Percentiles rank a stretch among this genome's conserved stretches.
Evolutionary conservation across 768 basidiomycete genomes (phyloP).

Genomic region (Phanerodontia chrysosporium): DNA sequence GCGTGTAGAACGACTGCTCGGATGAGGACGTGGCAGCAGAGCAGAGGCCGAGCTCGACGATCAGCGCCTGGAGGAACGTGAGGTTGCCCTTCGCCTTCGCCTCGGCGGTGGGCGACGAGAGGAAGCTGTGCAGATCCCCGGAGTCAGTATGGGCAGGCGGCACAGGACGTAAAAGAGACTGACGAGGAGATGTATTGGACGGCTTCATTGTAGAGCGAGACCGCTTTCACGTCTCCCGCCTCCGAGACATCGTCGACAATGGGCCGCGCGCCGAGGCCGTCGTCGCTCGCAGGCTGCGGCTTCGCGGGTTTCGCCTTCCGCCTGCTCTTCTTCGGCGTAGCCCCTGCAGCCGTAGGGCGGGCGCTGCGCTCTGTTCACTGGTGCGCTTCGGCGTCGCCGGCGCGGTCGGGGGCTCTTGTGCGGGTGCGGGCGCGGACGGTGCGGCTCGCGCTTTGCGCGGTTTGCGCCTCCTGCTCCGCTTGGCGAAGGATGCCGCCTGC

Average conservation of each 20-base stretch:
- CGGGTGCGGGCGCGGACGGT: neutral
- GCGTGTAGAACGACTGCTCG: slow-evolving; percentile 32
- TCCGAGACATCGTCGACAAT: slow-evolving; percentile 52
- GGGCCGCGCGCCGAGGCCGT: slow-evolving; percentile 34
- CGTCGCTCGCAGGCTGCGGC: neutral
- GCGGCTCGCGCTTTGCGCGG: neutral
- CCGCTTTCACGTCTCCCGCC: slow-evolving; percentile 33
- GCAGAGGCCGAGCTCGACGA: slow-evolving; percentile 67
- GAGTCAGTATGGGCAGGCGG: neutral
- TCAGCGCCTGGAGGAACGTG: slow-evolving; percentile 65
- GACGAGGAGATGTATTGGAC: slow-evolving; percentile 58
- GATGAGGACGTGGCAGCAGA: slow-evolving; percentile 11
- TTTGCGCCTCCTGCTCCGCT: slow-evolving; percentile 1
- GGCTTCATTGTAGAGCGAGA: slow-evolving; percentile 49
- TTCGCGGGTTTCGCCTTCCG: neutral
- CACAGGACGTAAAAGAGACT: slow-evolving; percentile 25
- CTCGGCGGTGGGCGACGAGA: slow-evolving; percentile 43
- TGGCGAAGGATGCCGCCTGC: slow-evolving; percentile 7
- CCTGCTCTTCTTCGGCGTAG: slow-evolving; percentile 1
- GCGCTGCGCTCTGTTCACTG: neutral
- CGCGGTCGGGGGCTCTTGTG: slow-evolving; percentile 3
- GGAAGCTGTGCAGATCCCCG: slow-evolving; percentile 31
- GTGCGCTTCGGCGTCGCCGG: slow-evolving; percentile 4
- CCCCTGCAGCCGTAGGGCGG: neutral
- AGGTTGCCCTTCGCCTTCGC: slow-evolving; percentile 45